These are phyloP conservation scores for Microdochium paspali DNA, from an alignment of 2,329 filamentous ascomycete genomes.

Conservation along the genomic window DNA sequence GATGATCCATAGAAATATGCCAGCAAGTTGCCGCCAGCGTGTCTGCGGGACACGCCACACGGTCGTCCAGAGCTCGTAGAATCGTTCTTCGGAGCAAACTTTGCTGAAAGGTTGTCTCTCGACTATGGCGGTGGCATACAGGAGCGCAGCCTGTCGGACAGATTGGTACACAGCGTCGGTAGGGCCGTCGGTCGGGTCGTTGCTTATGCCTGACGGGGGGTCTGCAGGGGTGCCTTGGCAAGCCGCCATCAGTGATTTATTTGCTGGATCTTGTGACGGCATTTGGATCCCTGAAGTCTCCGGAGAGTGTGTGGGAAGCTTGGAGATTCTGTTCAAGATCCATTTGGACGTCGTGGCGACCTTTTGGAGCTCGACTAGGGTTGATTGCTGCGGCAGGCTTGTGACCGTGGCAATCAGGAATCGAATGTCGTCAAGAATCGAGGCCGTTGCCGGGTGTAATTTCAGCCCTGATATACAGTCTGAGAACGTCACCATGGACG, in stretches of 20 bases:
- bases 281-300: background rate
- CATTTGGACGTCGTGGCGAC: conserved; percentile 28
- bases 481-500: conserved; percentile 29
- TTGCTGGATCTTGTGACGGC: background rate
- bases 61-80: conserved; percentile 33
- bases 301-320: conserved; percentile 12
- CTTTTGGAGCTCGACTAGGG: conserved; percentile 24
- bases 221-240: background rate
- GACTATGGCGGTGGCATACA: conserved; percentile 38
- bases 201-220: conserved; percentile 2
- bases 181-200: conserved; percentile 15
- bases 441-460: conserved; percentile 35
- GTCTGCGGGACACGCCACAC: conserved; percentile 36
- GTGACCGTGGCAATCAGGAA: conserved; percentile 33
- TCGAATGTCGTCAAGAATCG: conserved; percentile 42
- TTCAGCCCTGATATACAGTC: conserved; percentile 28
- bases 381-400: conserved; percentile 23
- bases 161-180: conserved; percentile 36
- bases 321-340: conserved; percentile 27
- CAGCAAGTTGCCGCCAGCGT: conserved; percentile 35
- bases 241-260: background rate
- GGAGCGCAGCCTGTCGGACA: conserved; percentile 32
- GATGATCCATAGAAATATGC: conserved; percentile 39
- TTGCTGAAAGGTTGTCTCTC: conserved; percentile 29
- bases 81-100: conserved; percentile 27